Evolutionary conservation across 1,139 yeast species (phyloP).

Genomic region (Pichia cactophila): DNA sequence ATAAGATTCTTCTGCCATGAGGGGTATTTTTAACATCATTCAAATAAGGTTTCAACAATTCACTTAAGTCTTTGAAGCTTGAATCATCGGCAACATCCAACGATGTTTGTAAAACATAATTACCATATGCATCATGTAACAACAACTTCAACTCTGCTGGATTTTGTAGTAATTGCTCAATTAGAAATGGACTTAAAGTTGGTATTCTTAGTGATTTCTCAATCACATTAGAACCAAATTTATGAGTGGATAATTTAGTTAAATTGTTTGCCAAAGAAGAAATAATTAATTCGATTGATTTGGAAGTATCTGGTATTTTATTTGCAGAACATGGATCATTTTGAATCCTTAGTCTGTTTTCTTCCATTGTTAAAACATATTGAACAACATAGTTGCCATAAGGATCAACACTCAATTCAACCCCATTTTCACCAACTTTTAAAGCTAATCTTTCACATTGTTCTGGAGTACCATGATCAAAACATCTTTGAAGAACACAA

Average conservation of each 20-base stretch:
- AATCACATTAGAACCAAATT: slow-evolving; percentile 90
- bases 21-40: slow-evolving; percentile 77
- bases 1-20: slow-evolving; percentile 76
- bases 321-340: slow-evolving; percentile 21
- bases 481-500: slow-evolving; percentile 89
- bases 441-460: slow-evolving; percentile 56
- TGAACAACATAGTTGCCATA: slow-evolving; percentile 97
- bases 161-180: slow-evolving; percentile 40
- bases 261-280: slow-evolving; percentile 33
- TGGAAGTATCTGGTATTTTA: slow-evolving; percentile 37
- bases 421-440: slow-evolving; percentile 52
- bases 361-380: slow-evolving; percentile 62
- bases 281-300: slow-evolving; percentile 25
- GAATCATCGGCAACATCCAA: slow-evolving; percentile 59
- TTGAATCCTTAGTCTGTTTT: slow-evolving; percentile 24
- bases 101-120: slow-evolving; percentile 81
- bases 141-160: slow-evolving; percentile 38
- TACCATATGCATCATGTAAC: slow-evolving; percentile 57
- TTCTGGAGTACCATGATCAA: slow-evolving; percentile 67
- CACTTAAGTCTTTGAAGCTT: slow-evolving; percentile 38
- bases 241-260: slow-evolving; percentile 70
- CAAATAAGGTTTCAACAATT: slow-evolving; percentile 53
- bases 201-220: slow-evolving; percentile 70
- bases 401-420: slow-evolving; percentile 76
- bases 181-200: slow-evolving; percentile 35